These are phyloP conservation scores for Nitzschia palea DNA, from an alignment of 108 stramenopile species.

Conservation along the genomic window DNA sequence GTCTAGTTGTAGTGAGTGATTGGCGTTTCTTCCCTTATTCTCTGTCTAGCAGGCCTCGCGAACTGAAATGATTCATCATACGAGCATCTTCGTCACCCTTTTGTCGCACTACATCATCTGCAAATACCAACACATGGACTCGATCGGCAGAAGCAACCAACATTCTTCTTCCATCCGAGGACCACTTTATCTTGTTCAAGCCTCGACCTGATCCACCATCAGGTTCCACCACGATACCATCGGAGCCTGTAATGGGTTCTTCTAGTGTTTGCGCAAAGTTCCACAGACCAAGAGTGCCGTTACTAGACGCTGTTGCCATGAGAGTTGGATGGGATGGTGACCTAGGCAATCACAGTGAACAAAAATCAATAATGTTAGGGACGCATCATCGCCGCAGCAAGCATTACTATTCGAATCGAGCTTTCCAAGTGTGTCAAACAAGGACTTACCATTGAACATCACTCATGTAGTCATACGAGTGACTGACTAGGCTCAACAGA, in stretches of 20 bases:
- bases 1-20: neutral
- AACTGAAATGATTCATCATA: constrained; percentile 63
- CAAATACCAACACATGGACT: constrained; percentile 72
- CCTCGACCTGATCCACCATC: constrained; percentile 52
- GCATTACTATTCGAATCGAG: neutral
- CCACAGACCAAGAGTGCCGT: constrained; percentile 84
- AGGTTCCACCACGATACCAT: constrained; percentile 72
- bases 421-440: neutral
- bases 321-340: constrained; percentile 79
- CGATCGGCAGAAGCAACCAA: constrained; percentile 78
- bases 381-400: neutral
- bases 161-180: constrained; percentile 75
- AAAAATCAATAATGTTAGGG: neutral
- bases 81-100: constrained; percentile 74
- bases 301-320: constrained; percentile 84
- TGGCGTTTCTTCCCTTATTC: constrained; percentile 35
- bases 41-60: constrained; percentile 67
- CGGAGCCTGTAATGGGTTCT: constrained; percentile 75
- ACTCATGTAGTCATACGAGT: constrained; percentile 90
- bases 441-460: constrained; percentile 82
- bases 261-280: constrained; percentile 80
- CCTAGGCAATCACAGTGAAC: constrained; percentile 22
- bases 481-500: constrained; percentile 71
- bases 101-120: constrained; percentile 69
- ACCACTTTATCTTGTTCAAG: constrained; percentile 82